These are phyloP conservation scores for Leccinum disarticulatum DNA, from an alignment of 768 basidiomycete genomes.

Conservation along the genomic window DNA sequence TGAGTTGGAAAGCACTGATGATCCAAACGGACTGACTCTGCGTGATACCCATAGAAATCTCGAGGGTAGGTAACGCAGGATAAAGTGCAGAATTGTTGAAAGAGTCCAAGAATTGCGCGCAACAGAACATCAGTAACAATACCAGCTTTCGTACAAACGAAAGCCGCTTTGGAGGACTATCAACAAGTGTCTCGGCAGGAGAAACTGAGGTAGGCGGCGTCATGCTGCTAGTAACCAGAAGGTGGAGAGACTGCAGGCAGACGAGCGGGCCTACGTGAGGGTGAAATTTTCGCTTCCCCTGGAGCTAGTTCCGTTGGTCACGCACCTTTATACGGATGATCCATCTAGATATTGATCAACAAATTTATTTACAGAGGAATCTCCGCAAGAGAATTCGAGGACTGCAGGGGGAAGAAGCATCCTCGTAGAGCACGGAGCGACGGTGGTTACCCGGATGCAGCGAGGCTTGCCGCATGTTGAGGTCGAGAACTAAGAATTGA, in stretches of 20 bases:
- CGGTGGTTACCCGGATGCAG: background rate
- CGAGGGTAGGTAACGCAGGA: constrained; percentile 40
- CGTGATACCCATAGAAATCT: constrained; percentile 22
- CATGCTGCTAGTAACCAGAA: constrained; percentile 12
- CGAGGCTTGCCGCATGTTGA: background rate
- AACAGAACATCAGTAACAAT: constrained; percentile 39
- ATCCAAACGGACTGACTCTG: constrained; percentile 40
- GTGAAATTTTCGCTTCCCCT: background rate
- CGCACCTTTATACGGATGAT: background rate
- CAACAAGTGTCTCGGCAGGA: background rate
- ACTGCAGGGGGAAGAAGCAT: background rate
- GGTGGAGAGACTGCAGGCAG: background rate
- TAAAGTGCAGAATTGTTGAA: constrained; percentile 43
- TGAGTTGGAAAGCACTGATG: constrained; percentile 44
- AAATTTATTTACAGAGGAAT: background rate
- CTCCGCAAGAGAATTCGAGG: background rate
- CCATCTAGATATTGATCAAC: background rate
- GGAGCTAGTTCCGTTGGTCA: background rate
- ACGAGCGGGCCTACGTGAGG: background rate
- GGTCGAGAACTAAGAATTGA: background rate
- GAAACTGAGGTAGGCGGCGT: background rate
- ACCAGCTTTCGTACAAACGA: constrained; percentile 27
- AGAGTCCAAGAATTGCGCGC: constrained; percentile 44
- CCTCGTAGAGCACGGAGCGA: background rate
- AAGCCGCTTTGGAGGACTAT: constrained; percentile 10